Evolutionary conservation across 176 grass and related monocot genomes (phyloP).

Genomic region (Pontederia crassipes): DNA sequence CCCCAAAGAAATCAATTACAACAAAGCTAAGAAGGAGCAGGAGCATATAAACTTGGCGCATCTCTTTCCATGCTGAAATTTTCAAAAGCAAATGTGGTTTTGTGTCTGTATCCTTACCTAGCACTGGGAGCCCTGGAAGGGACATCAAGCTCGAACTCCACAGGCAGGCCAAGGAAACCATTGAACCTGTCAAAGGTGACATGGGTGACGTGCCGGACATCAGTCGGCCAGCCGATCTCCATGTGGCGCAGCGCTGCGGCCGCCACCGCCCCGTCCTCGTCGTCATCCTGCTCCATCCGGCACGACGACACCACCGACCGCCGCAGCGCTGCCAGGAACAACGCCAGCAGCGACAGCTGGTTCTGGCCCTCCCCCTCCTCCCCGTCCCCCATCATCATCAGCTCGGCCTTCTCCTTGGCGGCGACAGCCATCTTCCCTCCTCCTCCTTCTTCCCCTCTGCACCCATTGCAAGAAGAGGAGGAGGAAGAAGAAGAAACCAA

Average conservation of each 20-base stretch:
- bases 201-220: conserved; percentile 88
- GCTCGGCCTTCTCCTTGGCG: not conserved
- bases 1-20: too few relatives aligned
- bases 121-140: conserved; percentile 61
- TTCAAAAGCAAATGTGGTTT: too few relatives aligned
- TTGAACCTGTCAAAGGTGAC: conserved; percentile 96
- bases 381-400: not conserved
- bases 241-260: not conserved
- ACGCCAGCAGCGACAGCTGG: conserved; percentile 6
- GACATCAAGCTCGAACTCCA: conserved; percentile 81
- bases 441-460: conserved; percentile 6
- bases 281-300: conserved; percentile 31
- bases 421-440: not conserved
- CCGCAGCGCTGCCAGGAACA: conserved; percentile 57
- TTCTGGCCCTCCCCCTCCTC: conserved; percentile 1
- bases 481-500: too few relatives aligned
- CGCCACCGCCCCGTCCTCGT: not conserved
- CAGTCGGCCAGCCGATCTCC: conserved; percentile 20
- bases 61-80: not conserved
- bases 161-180: conserved; percentile 84
- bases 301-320: conserved; percentile 70
- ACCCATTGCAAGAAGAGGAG: not conserved
- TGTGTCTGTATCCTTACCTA: not conserved
- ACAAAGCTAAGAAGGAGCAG: not conserved
- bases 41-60: not conserved